Conservation (phyloP, 805 yeast species). For the Ogataea salicorniae region DNA sequence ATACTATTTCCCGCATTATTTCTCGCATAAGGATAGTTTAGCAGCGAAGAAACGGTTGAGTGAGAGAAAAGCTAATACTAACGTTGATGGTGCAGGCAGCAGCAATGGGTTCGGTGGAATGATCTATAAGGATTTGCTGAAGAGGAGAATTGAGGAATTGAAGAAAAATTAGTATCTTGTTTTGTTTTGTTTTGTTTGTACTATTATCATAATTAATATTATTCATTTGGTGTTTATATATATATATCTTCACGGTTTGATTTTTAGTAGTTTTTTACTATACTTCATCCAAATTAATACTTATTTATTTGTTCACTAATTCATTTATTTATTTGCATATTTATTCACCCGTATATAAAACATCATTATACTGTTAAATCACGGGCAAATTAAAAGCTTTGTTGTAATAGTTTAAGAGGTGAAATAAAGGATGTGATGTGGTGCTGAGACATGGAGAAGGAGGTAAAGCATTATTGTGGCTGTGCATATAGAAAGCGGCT, state of each 20-base stretch:
- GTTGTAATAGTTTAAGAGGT: no score
- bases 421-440: no score
- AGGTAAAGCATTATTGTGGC: no score
- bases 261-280: no score
- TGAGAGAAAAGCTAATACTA: not conserved
- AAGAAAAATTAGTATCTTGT: not conserved
- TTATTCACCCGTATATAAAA: no score
- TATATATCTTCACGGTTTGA: not conserved
- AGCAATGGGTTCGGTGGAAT: not conserved
- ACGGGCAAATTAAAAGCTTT: no score
- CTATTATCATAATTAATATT: not conserved
- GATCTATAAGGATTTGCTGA: not conserved
- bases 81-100: not conserved
- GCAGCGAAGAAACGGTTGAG: not conserved
- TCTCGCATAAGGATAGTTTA: constrained; percentile 29
- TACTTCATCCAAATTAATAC: no score
- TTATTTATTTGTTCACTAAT: no score
- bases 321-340: no score
- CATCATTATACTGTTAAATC: no score
- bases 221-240: not conserved
- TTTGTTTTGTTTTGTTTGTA: not conserved
- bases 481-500: no score
- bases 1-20: constrained; percentile 45
- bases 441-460: no score
- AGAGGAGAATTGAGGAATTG: not conserved